Evolutionary conservation across 1,139 yeast genomes (phyloP), one percentile per base, ranked within the genome.

Genomic region (Pichia sp.): DNA sequence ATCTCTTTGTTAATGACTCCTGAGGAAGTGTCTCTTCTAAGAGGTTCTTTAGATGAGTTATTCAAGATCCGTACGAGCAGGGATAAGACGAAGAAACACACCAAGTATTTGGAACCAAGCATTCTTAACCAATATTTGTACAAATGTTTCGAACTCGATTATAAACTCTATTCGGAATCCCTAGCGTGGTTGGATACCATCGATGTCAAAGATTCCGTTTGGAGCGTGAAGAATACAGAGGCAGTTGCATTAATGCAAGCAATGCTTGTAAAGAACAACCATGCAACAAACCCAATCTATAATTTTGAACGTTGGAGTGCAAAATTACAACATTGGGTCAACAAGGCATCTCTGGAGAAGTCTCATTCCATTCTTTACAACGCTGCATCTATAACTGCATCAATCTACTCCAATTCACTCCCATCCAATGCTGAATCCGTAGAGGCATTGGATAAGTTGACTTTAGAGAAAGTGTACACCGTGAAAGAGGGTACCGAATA

Each of bases 1-100:
- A 55, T 68, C 31, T 43, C 53, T 13, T 40, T 55, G 3, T 44
- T 59, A 9, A 35, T 56, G 7, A 44, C 55, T 5, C 46, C 50
- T 5, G 64, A 58, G 7, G 70, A 66, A 34, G 23, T 46, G 10
- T 37, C 35, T 6, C 29, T 32, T 16, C 23, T 37, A 14, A 31
- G 37, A 19, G 17, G 16, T n/a, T 33, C 39, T 9, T 22, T 40
- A 12, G 30, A 37, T 15, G 39, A 35, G 6, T 26, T 40, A 20
- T 40, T 28, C 12, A 40, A 40, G 29, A 32, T 40, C 14, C 37
- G 44, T 37, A 12, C 35, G 6, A 19, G 15, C 4, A 37, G 30
- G 12, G 22, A 15, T 17, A 10, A 6, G 3, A 35, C 29, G 7
- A 27, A 35, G n/a, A 34, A 27, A 10, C 20, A 27, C 10, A 24